Evolutionary conservation across 2,329 filamentous ascomycete genomes (phyloP).

Genomic region (Thielaviopsis populi): DNA sequence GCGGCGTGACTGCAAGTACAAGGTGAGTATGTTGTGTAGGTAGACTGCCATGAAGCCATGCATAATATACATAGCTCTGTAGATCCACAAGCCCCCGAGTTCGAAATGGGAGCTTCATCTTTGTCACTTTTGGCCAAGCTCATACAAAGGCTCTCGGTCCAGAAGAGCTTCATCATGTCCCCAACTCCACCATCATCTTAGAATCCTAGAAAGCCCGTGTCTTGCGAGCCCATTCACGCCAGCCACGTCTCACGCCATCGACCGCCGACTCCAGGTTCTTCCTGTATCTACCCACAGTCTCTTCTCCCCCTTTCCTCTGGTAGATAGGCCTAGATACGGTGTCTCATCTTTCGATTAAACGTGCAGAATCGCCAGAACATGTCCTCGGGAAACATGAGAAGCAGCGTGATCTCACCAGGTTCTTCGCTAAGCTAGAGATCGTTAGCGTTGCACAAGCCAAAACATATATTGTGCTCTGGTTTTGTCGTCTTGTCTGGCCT

Average conservation of each 20-base stretch:
- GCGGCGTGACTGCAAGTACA: not conserved
- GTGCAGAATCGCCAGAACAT: not conserved
- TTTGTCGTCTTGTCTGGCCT: not conserved
- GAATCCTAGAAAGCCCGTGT: not conserved
- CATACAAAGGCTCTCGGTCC: not conserved
- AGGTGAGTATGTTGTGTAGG: not conserved
- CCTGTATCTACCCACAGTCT: not conserved
- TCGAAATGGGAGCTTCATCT: not conserved
- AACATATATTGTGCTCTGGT: not conserved
- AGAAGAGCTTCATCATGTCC: not conserved
- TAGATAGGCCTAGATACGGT: not conserved
- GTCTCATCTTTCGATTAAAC: not conserved
- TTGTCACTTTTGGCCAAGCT: not conserved
- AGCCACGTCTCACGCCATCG: not conserved
- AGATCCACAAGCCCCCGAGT: not conserved
- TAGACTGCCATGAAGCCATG: not conserved
- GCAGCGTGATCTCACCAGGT: not conserved
- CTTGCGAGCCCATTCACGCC: not conserved
- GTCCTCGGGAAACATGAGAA: not conserved
- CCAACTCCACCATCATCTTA: not conserved
- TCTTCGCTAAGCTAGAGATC: not conserved
- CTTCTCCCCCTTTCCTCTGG: not conserved
- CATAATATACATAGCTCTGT: not conserved
- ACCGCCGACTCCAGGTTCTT: not conserved
- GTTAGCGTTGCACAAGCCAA: not conserved